Evolutionary conservation across 139 green algal species (phyloP), one percentile per base, ranked within the genome.

Genomic region (Haematococcus sp.): DNA sequence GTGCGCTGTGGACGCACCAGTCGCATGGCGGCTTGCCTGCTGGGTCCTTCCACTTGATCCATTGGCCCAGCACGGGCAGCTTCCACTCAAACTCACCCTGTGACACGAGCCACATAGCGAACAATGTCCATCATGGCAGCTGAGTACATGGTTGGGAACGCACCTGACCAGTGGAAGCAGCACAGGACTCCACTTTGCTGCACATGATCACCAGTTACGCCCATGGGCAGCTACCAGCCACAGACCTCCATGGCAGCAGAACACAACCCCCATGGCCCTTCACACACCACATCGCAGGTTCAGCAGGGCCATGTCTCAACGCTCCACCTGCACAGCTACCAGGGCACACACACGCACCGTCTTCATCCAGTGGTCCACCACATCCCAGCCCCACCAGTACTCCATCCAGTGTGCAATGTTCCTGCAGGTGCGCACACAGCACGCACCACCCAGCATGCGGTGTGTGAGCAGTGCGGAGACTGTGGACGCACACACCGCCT

Each of bases 361-460:
- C 33, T 83, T 58, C 83, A 91, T 84, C 71, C 76, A 91, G 31
- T 83, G 71, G 58, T 87, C 74, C 63, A 91, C 63, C 35, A 88
- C 63, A 68, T 91, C 81, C 52, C 85, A 86, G 60, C 86, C 86
- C 80, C 80, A 88, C 83, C 86, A 91, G 78, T 86, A 88, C n/a
- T 73, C 83, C 72, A 87, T 75, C 86, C 86, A 91, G 30, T 77
- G 28, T 2, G 72, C 52, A 13, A 81, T 30, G 28, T 56, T 2
- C 63, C 78, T 76, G 65, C 40, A 27, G 22, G 19, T 44, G 25
- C 25, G 25, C 34, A 40, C 7, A 67, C 7, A 28, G 25, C 25
- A 73, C 27, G 4, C n/a, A n/a, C n/a, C n/a, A n/a, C n/a, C n/a
- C n/a, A n/a, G n/a, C n/a, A n/a, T n/a, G n/a, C n/a, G n/a, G n/a